Percentiles rank a stretch among this genome's conserved stretches.
Evolutionary conservation across 805 yeast species (phyloP).

Genomic region (Candida schatavii): DNA sequence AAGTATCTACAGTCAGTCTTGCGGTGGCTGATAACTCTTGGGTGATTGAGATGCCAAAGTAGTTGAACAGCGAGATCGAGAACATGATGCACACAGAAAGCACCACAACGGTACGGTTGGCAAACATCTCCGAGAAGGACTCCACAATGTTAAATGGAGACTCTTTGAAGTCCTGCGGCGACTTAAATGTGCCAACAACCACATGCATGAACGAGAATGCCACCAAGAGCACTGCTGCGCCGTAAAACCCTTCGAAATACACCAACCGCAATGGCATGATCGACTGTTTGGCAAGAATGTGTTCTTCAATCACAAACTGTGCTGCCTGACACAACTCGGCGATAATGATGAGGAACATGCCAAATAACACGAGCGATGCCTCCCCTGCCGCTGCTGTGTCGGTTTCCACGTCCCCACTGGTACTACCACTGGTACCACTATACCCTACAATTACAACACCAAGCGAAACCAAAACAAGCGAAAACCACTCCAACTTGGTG

Average conservation of each 20-base stretch:
- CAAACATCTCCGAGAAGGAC: conserved; percentile 48
- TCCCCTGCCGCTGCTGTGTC: conserved; percentile 7
- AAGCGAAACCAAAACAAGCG: conserved; percentile 57
- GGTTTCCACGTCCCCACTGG: conserved; percentile 9
- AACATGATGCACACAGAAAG: conserved; percentile 66
- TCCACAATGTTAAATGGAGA: conserved; percentile 57
- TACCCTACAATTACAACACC: conserved; percentile 75
- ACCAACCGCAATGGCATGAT: conserved; percentile 65
- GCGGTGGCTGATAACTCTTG: conserved; percentile 68
- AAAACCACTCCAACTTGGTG: conserved; percentile 63
- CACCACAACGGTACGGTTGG: conserved; percentile 39
- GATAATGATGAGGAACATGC: conserved; percentile 54
- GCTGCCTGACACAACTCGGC: conserved; percentile 71
- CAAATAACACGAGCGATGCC: conserved; percentile 41
- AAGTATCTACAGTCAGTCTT: conserved; percentile 75
- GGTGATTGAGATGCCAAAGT: conserved; percentile 69
- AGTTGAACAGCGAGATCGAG: conserved; percentile 70
- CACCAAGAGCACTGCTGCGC: conserved; percentile 43
- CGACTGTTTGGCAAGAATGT: conserved; percentile 50
- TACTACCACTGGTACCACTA: conserved; percentile 50
- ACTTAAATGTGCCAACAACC: conserved; percentile 30
- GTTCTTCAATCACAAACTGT: conserved; percentile 79
- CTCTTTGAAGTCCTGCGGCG: conserved; percentile 32
- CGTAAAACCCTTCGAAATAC: conserved; percentile 73
- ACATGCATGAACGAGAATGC: conserved; percentile 46